Percentiles rank a stretch among this genome's conserved stretches.
phyloP scores from a whole-genome alignment of 2,329 filamentous ascomycete species.

The Diplodia sapinea region DNA sequence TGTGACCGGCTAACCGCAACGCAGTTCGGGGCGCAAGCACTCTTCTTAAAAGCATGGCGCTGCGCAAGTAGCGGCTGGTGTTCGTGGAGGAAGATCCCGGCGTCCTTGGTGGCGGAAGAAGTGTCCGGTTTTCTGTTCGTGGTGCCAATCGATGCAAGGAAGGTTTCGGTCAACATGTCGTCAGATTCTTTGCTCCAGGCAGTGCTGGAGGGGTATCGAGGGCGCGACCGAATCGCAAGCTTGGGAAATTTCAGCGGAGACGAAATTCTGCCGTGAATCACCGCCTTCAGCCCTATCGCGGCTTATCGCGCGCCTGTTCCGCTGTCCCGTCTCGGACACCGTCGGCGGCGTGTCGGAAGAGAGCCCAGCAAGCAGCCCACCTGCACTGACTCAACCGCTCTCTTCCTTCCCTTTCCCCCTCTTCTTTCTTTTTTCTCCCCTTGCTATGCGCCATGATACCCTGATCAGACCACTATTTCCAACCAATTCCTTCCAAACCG shows the following conservation, averaged over 20 bases:
- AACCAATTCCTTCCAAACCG: slow-evolving; percentile 1
- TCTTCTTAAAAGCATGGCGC: slow-evolving; percentile 87
- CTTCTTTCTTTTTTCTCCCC: background rate
- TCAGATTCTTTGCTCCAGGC: background rate
- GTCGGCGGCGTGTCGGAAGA: slow-evolving; percentile 21
- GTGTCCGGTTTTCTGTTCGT: slow-evolving; percentile 51
- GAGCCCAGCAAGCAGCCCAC: background rate
- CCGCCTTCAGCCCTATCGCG: slow-evolving; percentile 26
- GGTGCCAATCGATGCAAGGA: slow-evolving; percentile 56
- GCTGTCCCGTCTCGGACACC: slow-evolving; percentile 26
- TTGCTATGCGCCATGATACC: slow-evolving; percentile 28
- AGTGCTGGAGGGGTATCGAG: slow-evolving; percentile 22
- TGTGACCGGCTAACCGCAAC: slow-evolving; percentile 82
- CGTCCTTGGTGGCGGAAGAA: slow-evolving; percentile 69
- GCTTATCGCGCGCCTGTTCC: slow-evolving; percentile 7
- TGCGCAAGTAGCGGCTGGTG: slow-evolving; percentile 78
- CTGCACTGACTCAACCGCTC: slow-evolving; percentile 14
- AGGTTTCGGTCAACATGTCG: slow-evolving; percentile 58
- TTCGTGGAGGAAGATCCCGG: slow-evolving; percentile 85
- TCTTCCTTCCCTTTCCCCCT: background rate
- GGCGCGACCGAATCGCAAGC: background rate
- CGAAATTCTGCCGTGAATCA: slow-evolving; percentile 3
- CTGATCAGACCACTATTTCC: slow-evolving; percentile 6
- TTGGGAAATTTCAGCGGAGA: slow-evolving; percentile 31
- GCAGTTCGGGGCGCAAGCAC: slow-evolving; percentile 77